Base-by-base conservation (phyloP, 176 grass and related monocot genomes). In the Musa troglodytarum region DNA sequence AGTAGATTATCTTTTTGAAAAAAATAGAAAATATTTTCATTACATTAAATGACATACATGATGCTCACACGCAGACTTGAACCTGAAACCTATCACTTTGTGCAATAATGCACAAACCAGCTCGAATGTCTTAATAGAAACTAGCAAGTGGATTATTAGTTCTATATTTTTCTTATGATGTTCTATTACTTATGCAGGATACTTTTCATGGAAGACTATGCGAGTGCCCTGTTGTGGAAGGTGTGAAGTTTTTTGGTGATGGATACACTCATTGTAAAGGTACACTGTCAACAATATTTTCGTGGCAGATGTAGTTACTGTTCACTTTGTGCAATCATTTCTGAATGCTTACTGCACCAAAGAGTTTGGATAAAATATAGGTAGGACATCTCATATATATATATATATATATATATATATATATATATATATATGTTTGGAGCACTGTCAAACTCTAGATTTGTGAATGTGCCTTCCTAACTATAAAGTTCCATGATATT, bases 221-320 rank as follows among this genome's bases (percentile, higher is more conserved):
- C 50, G 82, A 94, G 49, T 99, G 95, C 70, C 90, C 90, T 43
- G 49, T 84, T 81, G 82, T 88, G 70, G 71, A 89, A 74, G 88
- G 88, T 75, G 86, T 99, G 19, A 86, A 83, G 73, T 99, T 94
- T 16, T 78, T 94, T 80, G 95, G 95, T 76, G 95, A 99, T 89
- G 95, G 88, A 29, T 99, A 99, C 57, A 91, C 80, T 54, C 88
- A 99, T 10, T 99, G 95, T 82, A 79, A 91, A 94, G 95, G 95
- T 99, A 93, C 10, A 65, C 43, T 81, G 62, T 28, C 50, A 64
- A 72, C 50, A 3, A 50, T 19, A 13, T 64, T 21, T 63, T 76
- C 65, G 50, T 73, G 59, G 51, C 22, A 53, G 50, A 79, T 74
- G 19, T 66, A 54, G 28, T 34, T 51, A 74, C 21, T 63, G 58